These are phyloP conservation scores for Ascomycota sp. DNA, from an alignment of 2,329 filamentous ascomycete genomes.

Conservation along the genomic window DNA sequence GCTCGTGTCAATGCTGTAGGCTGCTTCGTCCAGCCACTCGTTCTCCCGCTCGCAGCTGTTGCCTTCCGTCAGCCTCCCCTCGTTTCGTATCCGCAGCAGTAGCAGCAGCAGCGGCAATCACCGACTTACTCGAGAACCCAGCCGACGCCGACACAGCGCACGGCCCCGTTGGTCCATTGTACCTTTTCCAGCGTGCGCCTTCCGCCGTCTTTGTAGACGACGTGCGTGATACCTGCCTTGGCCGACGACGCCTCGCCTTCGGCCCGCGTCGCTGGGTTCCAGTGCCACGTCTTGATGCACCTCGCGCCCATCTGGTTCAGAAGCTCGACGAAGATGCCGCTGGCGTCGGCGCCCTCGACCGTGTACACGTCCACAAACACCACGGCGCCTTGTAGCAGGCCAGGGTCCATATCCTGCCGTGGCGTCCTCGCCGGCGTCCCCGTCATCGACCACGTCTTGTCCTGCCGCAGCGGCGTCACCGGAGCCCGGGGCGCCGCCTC, in stretches of 20 bases:
- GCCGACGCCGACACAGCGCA: conserved; percentile 70
- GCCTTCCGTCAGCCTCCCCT: too few relatives aligned
- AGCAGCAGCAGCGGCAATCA: neutral
- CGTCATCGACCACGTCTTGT: conserved; percentile 3
- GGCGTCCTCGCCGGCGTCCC: conserved; percentile 23
- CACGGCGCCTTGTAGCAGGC: conserved; percentile 46
- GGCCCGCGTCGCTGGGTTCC: conserved; percentile 45
- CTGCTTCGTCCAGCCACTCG: conserved; percentile 52
- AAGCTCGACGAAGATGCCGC: conserved; percentile 61
- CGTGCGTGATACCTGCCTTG: conserved; percentile 64
- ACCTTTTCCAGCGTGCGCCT: conserved; percentile 68
- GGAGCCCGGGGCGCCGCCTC: too few relatives aligned
- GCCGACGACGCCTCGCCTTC: conserved; percentile 17
- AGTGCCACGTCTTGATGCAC: conserved; percentile 57
- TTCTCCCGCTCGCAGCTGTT: conserved; percentile 47
- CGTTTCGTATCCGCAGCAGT: too few relatives aligned
- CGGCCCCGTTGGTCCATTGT: conserved; percentile 46
- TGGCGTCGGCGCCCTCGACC: conserved; percentile 61
- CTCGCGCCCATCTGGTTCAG: conserved; percentile 64
- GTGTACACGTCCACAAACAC: conserved; percentile 74
- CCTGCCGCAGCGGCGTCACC: conserved; percentile 19
- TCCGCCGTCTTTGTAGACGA: conserved; percentile 76
- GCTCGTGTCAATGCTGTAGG: conserved; percentile 48
- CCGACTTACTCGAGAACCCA: conserved; percentile 67
- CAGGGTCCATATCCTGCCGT: conserved; percentile 28